These are phyloP conservation scores for Pythium grandisporangium DNA, from an alignment of 352 stramenopile species.

Conservation along the genomic window DNA sequence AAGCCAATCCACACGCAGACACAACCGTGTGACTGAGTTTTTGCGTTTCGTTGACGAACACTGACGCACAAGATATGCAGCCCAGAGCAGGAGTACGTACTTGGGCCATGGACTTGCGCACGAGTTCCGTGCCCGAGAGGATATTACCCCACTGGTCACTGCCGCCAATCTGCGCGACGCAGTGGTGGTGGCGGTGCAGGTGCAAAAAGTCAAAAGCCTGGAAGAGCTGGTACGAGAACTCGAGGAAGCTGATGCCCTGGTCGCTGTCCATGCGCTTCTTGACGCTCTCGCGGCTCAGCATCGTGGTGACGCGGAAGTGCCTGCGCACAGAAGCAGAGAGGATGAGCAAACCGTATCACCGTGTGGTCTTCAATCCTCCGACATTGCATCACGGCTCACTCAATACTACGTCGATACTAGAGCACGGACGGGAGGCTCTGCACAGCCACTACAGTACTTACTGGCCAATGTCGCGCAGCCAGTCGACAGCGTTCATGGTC, in stretches of 20 bases:
- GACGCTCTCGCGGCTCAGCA: slow-evolving; percentile 97
- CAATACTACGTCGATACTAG: too few relatives aligned
- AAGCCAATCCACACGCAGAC: too few relatives aligned
- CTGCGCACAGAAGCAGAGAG: slow-evolving; percentile 10
- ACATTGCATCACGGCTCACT: too few relatives aligned
- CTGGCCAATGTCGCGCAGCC: slow-evolving; percentile 95
- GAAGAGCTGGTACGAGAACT: slow-evolving; percentile 99
- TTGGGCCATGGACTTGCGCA: slow-evolving; percentile 81
- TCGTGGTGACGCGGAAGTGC: slow-evolving; percentile 98
- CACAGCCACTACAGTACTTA: slow-evolving; percentile 1
- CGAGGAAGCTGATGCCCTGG: slow-evolving; percentile 96
- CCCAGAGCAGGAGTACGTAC: too few relatives aligned
- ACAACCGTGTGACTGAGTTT: too few relatives aligned
- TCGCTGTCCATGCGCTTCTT: slow-evolving; percentile 94
- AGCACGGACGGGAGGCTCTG: too few relatives aligned
- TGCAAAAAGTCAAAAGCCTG: slow-evolving; percentile 99
- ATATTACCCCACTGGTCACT: slow-evolving; percentile 99
- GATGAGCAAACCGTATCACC: too few relatives aligned
- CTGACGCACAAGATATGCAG: too few relatives aligned
- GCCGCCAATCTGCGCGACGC: slow-evolving; percentile 95
- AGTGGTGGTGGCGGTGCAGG: slow-evolving; percentile 87
- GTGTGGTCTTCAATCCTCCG: too few relatives aligned
- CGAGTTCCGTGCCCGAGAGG: slow-evolving; percentile 94
- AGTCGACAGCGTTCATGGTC: slow-evolving; percentile 92
- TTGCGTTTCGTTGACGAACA: too few relatives aligned